Percentiles rank a stretch among this genome's conserved stretches.
These are phyloP conservation scores for Colletotrichum tropicicola DNA, from an alignment of 2,329 filamentous ascomycete species.

Conservation along the genomic window DNA sequence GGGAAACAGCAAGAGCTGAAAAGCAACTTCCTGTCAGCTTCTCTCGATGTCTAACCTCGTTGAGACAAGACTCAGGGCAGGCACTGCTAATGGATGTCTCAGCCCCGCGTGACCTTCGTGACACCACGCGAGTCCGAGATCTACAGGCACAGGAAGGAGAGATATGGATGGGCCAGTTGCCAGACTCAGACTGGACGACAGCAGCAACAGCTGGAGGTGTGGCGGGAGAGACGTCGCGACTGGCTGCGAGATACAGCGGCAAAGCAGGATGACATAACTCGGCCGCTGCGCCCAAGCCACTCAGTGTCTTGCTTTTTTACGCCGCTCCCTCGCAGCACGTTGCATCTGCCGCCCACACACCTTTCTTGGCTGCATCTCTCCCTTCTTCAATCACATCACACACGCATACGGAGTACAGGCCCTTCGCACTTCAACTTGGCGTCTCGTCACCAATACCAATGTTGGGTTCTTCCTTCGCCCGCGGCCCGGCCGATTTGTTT, in stretches of 20 bases:
- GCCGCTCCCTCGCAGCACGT: neutral
- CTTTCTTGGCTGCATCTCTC: constrained; percentile 5
- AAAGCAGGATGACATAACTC: constrained; percentile 12
- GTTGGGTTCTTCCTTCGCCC: too few relatives aligned
- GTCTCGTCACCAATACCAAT: neutral
- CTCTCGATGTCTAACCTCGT: neutral
- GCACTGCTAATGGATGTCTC: neutral
- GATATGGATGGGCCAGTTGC: neutral
- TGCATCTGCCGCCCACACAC: constrained; percentile 6
- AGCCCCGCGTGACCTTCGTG: neutral
- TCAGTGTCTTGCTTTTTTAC: neutral
- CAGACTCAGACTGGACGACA: neutral
- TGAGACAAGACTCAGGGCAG: constrained; percentile 1
- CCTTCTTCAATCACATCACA: constrained; percentile 10
- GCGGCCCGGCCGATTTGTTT: constrained; percentile 12
- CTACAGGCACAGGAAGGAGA: constrained; percentile 5
- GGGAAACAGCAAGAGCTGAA: neutral
- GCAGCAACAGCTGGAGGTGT: neutral
- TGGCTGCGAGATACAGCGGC: neutral
- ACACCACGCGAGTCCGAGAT: neutral
- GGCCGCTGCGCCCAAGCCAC: constrained; percentile 5
- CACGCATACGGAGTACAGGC: too few relatives aligned
- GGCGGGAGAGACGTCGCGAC: neutral
- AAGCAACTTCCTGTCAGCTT: neutral
- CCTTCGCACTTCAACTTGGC: constrained; percentile 1